Evolutionary conservation across 768 basidiomycete species (phyloP), one percentile per base, ranked within the genome.

Genomic region (Sarcodon aspratus): DNA sequence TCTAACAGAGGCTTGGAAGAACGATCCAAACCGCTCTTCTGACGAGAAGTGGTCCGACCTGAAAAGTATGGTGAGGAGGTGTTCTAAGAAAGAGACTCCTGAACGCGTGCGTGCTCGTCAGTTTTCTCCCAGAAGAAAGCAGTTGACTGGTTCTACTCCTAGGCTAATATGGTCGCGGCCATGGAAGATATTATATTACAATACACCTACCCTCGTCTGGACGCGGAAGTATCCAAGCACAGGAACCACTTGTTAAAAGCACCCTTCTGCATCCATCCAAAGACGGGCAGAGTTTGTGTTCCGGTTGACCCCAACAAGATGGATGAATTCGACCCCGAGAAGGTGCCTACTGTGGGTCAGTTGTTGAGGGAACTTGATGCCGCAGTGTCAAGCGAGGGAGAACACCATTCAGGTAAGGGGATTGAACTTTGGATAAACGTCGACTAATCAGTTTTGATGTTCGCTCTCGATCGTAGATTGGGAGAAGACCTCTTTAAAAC

Each of bases 171-270:
- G 37, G 66, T 54, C 47, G 65, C 66, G 1, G 79, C 81, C 3
- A 69, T 92, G 68, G 84, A 95, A 61, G 95, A 98, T 52, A 78
- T 97, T 51, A 72, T 96, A 44, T 69, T 99, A 10, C 85, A 91
- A 56, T 97, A 96, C 64, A 95, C 88, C 0, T 99, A 98, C 65
- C 95, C 95, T 1, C 81, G 96, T 10, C 76, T 99, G 48, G 96
- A 99, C 63, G 87, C 88, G 11, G 96, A 99, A 64, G 96, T 99
- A 31, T 94, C 93, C 3, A 95, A 98, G 60, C 90, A 94, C 60
- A 78, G 93, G 45, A 98, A 99, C 68, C 96, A 99, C 70, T 74
- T 99, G 69, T 77, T 99, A 48, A 99, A 99, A 66, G 85, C 91
- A 17, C 96, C 96, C 0, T 99, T 99, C 66, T 96, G 94, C 61